Base-by-base conservation (phyloP, 495 filamentous ascomycete genomes). In the Penicillium goetzii region DNA sequence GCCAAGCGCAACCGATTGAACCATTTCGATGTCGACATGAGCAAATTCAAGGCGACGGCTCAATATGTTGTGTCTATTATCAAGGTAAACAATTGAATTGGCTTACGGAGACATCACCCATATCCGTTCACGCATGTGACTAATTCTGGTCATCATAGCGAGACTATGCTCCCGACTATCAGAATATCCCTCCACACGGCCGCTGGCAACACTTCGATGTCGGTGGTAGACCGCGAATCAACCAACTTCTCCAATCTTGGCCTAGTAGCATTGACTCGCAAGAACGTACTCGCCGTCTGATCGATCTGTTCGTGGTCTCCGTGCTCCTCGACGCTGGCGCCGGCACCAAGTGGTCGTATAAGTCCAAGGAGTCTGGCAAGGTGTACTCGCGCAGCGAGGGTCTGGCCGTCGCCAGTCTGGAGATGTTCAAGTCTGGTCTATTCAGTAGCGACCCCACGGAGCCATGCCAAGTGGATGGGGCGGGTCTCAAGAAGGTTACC, bases 361-460 rank as follows among this genome's bases (percentile, higher is more conserved):
- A 89, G 77, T 93, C 91, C 60, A 89, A 90, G 65, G 92, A 97
- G 72, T 96, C 92, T 63, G 93, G 93, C 33, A 90, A 87, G 61
- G 69, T 89, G 15, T 98, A 93, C 72, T 84, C 87, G 41, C 85
- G 95, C 41, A 97, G 92, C 58, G 95, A 99, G 74, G 95, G 95
- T 25, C 80, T 99, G 64, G 95, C 95, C 6, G 89, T 99, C 49
- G 95, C 96, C 25, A 94, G 90, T 74, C 77, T 99, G 71, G 95
- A 98, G 69, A 99, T 99, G 95, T 99, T 98, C 80, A 97, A 95
- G 78, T 83, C 86, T 57, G 95, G 95, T n/a, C 68, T 92, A 49
- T 99, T 99, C 78, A 96, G 92, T 64, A 91, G 93, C 69, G 88
- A 93, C 68, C 81, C 84, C 2, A 84, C 76, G 51, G 89, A 97